These are phyloP conservation scores for Solanum hybrid DNA, from an alignment of 305 asterid species.

Conservation along the genomic window DNA sequence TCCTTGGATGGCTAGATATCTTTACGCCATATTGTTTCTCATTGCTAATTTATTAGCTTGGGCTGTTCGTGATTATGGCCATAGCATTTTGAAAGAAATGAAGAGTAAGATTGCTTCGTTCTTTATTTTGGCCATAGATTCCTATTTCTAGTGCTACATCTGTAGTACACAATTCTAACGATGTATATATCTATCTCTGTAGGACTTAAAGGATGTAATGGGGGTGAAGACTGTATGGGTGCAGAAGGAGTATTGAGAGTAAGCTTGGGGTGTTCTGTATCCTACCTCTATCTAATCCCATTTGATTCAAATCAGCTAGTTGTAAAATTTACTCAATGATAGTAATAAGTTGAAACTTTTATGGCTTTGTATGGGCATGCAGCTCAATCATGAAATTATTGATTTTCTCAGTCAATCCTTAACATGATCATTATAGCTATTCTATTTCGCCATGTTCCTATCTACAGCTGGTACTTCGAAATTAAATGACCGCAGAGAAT, in stretches of 20 bases:
- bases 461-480: constrained; percentile 47
- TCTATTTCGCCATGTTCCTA: constrained; percentile 41
- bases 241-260: constrained; percentile 27
- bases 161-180: background rate
- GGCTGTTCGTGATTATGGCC: constrained; percentile 52
- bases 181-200: background rate
- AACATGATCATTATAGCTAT: constrained; percentile 20
- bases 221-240: constrained; percentile 24
- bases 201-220: constrained; percentile 21
- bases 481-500: constrained; percentile 33
- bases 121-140: background rate
- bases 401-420: background rate
- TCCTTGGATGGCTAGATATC: constrained; percentile 59
- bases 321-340: background rate
- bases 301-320: background rate
- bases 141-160: background rate
- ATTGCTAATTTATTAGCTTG: constrained; percentile 39
- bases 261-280: constrained; percentile 28
- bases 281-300: constrained; percentile 5
- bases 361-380: background rate
- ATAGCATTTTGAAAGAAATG: constrained; percentile 25
- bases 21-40: constrained; percentile 35
- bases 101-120: constrained; percentile 20
- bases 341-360: background rate
- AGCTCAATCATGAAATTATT: background rate